Evolutionary conservation across 805 yeast species (phyloP), one percentile per base, ranked within the genome.

Genomic region (Lipomyces orientalis): DNA sequence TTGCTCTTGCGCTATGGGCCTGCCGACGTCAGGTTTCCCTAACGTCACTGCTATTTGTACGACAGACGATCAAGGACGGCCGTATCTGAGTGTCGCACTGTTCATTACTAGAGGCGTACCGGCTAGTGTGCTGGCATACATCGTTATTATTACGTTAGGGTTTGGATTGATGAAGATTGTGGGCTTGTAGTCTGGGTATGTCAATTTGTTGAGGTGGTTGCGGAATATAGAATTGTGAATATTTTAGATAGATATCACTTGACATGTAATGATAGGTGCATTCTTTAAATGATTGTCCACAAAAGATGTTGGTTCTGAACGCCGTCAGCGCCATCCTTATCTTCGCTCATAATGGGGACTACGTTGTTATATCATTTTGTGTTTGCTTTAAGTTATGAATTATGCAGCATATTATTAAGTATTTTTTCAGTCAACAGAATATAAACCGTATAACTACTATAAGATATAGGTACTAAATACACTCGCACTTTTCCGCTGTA

Each of bases 1-100:
- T 69, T 91, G 98, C 75, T 94, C 98, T 0, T 88, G 90, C 49
- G 99, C 98, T 1, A 95, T 95, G 98, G 98, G 97, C 0, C 81
- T 95, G 63, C 98, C 99, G 35, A 95, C 98, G 0, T 90, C 97
- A 1, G 98, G 99, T 0, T 94, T 95, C 82, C 99, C 99, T 4
- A 95, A 95, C 75, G 97, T 95, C 46, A 93, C 98, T 0, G 99
- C 98, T 0, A 92, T 95, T 69, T 93, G 98, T 66, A 87, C 93
- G 87, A 88, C 93, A 5, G 97, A 95, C 77, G 97, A 91, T 74
- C 85, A 93, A 54, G 98, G 98, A 9, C 89, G 89, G 64, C 92
- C 97, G 22, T 95, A 95, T 76, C 81, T 95, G 74, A 89, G 93
- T 0, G 98, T 93, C 16, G 85, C 87, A 16, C 90, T 90, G 43